These are phyloP conservation scores for Penicillium sp. DNA, from an alignment of 2,329 filamentous ascomycete species.

Conservation along the genomic window DNA sequence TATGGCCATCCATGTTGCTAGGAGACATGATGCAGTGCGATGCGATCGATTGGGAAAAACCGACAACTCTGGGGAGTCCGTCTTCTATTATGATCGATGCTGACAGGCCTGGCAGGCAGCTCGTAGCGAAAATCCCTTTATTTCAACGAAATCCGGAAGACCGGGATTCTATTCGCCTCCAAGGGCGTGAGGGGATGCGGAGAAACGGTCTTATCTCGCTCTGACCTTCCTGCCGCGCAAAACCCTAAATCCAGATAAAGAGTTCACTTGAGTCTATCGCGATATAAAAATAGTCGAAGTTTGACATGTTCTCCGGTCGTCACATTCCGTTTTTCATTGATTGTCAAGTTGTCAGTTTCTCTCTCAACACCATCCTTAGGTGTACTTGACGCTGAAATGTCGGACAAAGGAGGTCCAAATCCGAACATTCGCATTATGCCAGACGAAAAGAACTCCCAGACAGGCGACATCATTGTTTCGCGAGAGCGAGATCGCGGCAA, in stretches of 20 bases:
- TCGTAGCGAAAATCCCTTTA: too few relatives aligned
- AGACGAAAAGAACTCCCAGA: slow-evolving; percentile 4
- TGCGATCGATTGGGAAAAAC: background rate
- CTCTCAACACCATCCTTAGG: too few relatives aligned
- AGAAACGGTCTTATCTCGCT: slow-evolving; percentile 13
- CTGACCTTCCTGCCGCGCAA: slow-evolving; percentile 9
- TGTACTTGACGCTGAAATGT: background rate
- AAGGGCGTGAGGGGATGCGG: background rate
- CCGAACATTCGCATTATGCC: background rate
- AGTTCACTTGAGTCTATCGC: background rate
- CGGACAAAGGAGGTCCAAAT: background rate
- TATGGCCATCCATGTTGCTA: slow-evolving; percentile 11
- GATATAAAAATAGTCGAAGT: background rate
- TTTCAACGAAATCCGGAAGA: too few relatives aligned
- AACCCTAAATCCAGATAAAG: slow-evolving; percentile 3
- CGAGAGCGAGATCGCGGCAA: slow-evolving; percentile 5
- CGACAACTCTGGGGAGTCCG: too few relatives aligned
- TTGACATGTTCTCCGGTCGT: background rate
- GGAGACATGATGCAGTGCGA: slow-evolving; percentile 9
- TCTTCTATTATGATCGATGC: too few relatives aligned
- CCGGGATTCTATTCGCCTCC: too few relatives aligned
- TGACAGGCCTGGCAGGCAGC: too few relatives aligned
- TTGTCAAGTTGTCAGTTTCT: background rate
- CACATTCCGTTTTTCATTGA: background rate
- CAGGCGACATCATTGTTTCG: slow-evolving; percentile 11